Conservation (phyloP, 495 filamentous ascomycete species). For the Penicillium canescens region DNA sequence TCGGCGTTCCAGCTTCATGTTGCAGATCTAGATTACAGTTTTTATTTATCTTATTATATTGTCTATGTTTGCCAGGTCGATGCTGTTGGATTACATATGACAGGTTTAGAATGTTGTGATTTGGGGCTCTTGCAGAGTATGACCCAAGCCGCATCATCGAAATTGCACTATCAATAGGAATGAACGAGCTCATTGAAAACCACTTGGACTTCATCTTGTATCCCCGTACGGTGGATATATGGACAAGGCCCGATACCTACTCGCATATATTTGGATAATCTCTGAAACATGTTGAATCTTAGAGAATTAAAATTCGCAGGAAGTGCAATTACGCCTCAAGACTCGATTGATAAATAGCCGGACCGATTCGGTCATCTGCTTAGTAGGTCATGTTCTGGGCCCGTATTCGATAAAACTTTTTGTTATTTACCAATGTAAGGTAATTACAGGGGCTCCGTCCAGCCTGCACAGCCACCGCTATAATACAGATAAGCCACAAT, state of each 20-base stretch:
- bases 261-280: background rate
- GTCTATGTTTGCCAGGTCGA: constrained; percentile 4
- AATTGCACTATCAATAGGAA: background rate
- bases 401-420: background rate
- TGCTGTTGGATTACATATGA: constrained; percentile 1
- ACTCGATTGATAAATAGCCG: background rate
- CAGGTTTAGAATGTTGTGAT: background rate
- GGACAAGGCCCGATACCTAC: background rate
- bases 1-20: background rate
- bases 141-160: background rate
- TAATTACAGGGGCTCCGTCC: background rate
- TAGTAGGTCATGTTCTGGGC: background rate
- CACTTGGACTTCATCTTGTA: background rate
- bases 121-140: background rate
- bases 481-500: background rate
- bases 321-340: background rate
- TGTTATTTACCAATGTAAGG: background rate
- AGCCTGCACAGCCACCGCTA: background rate
- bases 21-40: background rate
- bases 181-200: background rate
- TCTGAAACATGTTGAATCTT: background rate
- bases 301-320: background rate
- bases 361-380: background rate
- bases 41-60: constrained; percentile 5
- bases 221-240: background rate